Evolutionary conservation across 78 protist genomes (phyloP).

Genomic region (Dictyostelium discoideum): dicty_2.7 NC_007089.4:3335501-3336000

Average conservation of each 20-base stretch:
- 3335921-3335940: not conserved
- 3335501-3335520: not conserved
- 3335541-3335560: not conserved
- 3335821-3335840: slow-evolving; percentile 62
- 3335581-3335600: not conserved
- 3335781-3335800: slow-evolving; percentile 3
- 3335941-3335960: not conserved
- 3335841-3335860: not conserved
- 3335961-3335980: slow-evolving; percentile 61
- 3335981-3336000: slow-evolving; percentile 65
- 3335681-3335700: not conserved
- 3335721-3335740: not conserved
- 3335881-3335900: not conserved
- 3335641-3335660: not conserved
- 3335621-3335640: not conserved
- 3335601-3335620: not conserved
- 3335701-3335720: not conserved
- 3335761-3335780: not conserved
- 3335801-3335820: slow-evolving; percentile 63
- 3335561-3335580: not conserved
- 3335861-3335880: not conserved
- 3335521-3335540: not conserved
- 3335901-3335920: not conserved
- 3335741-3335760: not conserved
- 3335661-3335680: not conserved